Base-by-base conservation (phyloP, 2,329 filamentous ascomycete genomes). In the Trichoderma semiorbis region DNA sequence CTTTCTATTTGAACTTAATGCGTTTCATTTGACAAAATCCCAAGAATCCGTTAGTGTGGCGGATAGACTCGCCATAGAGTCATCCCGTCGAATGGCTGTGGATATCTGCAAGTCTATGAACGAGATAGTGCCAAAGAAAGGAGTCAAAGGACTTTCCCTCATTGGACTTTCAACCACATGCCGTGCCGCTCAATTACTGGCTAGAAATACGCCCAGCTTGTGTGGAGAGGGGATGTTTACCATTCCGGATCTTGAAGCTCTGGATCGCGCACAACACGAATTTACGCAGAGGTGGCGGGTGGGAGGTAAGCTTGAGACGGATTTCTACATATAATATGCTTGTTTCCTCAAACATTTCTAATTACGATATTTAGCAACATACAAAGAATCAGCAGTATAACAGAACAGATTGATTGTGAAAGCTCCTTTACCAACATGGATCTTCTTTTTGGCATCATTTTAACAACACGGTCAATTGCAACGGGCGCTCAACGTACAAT, bases 101-200 rank as follows among this genome's bases (percentile, higher is more conserved):
- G 65, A 69, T 18, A 69, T 60, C 5, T 69, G 65, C 55, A 69
- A 28, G 8, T 69, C 65, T 3, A 69, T 69, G 65, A 69, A 34
- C n/a, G 65, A 60, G 18, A 58, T 60, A 32, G 65, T 69, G 36
- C 26, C 55, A 47, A 69, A 34, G 28, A 69, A 50, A 18, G 55
- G 55, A 5, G 36, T 69, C 36, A 30, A 60, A 12, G 55, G 34
- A 8, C 53, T 69, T 47, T 69, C 65, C 0, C 65, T 69, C 21
- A 69, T 69, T 34, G 65, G 65, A 1, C 55, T 69, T 12, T 69
- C 65, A 14, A 32, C 28, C 10, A 57, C 50, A 12, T 69, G 65
- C 7, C 65, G 65, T 14, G 65, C 50, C 21, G 65, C 53, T 8
- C 36, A 69, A 3, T 30, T 69, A 11, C 24, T 69, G 55, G 55